These are phyloP conservation scores for Gnetum montanum DNA, from an alignment of 75 land plant species.

Conservation along the genomic window DNA sequence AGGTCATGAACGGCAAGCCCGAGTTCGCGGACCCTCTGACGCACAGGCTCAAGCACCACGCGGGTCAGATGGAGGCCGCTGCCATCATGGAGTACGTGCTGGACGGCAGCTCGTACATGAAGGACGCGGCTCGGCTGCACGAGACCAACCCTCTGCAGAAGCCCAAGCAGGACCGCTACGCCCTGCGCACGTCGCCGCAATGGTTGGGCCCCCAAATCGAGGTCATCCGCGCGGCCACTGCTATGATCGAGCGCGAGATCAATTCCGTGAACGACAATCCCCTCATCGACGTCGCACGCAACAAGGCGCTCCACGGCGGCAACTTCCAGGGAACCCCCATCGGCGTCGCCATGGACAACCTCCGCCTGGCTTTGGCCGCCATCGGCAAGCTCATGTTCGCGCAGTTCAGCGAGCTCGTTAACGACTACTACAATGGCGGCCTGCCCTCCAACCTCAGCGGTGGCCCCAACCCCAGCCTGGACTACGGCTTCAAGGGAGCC, in stretches of 20 bases:
- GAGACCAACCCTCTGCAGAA: slow-evolving; percentile 68
- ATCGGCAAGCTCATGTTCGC: slow-evolving; percentile 56
- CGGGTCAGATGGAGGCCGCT: slow-evolving; percentile 78
- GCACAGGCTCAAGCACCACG: slow-evolving; percentile 47
- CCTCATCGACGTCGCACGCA: slow-evolving; percentile 62
- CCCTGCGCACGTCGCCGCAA: slow-evolving; percentile 78
- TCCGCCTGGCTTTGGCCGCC: neutral
- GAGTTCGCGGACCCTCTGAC: slow-evolving; percentile 45
- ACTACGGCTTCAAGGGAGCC: slow-evolving; percentile 60
- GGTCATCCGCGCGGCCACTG: slow-evolving; percentile 63
- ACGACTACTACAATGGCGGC: slow-evolving; percentile 62
- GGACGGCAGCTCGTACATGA: slow-evolving; percentile 55
- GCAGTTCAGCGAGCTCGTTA: slow-evolving; percentile 56
- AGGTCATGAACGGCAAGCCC: slow-evolving; percentile 46
- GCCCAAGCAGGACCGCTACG: slow-evolving; percentile 82
- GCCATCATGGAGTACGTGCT: slow-evolving; percentile 75
- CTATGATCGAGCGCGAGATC: slow-evolving; percentile 69
- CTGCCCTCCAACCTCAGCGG: slow-evolving; percentile 51
- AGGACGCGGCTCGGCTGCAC: slow-evolving; percentile 43
- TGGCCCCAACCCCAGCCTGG: slow-evolving; percentile 43
- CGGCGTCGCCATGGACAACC: neutral
- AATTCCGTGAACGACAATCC: slow-evolving; percentile 88
- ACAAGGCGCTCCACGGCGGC: slow-evolving; percentile 10
- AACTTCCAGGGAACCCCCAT: neutral
- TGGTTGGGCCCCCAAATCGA: slow-evolving; percentile 83